Evolutionary conservation across 305 asterid genomes (phyloP).

Genomic region (Fraxinus paxiana): DNA sequence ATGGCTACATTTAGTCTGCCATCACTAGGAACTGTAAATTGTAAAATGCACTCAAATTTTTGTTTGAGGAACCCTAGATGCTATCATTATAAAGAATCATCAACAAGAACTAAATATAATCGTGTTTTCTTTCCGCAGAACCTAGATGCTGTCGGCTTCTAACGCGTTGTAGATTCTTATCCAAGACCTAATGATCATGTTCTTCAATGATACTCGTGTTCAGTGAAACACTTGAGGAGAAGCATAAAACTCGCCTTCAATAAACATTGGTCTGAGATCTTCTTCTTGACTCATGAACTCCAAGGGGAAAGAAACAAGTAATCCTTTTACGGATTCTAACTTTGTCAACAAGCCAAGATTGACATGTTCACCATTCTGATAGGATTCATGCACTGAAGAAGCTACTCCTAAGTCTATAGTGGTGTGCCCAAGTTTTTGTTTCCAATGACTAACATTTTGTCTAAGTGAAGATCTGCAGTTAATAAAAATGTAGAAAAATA

Average conservation of each 20-base stretch:
- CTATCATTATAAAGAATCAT: not conserved
- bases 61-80: not conserved
- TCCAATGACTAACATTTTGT: slow-evolving; percentile 70
- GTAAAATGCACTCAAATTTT: not conserved
- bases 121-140: not conserved
- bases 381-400: slow-evolving; percentile 47
- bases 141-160: not conserved
- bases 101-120: not conserved
- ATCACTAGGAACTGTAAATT: slow-evolving; percentile 1
- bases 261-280: slow-evolving; percentile 79
- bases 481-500: slow-evolving; percentile 3
- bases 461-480: slow-evolving; percentile 65
- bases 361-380: slow-evolving; percentile 37
- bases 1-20: not conserved
- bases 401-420: slow-evolving; percentile 90
- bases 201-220: slow-evolving; percentile 6
- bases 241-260: slow-evolving; percentile 83
- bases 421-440: slow-evolving; percentile 70
- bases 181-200: not conserved
- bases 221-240: slow-evolving; percentile 80
- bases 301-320: slow-evolving; percentile 76
- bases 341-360: slow-evolving; percentile 38
- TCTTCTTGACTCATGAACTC: slow-evolving; percentile 80
- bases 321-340: slow-evolving; percentile 60
- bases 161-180: not conserved